phyloP scores from a whole-genome alignment of 1,284 basidiomycete genomes.

The Wolfiporia cocos region DNA sequence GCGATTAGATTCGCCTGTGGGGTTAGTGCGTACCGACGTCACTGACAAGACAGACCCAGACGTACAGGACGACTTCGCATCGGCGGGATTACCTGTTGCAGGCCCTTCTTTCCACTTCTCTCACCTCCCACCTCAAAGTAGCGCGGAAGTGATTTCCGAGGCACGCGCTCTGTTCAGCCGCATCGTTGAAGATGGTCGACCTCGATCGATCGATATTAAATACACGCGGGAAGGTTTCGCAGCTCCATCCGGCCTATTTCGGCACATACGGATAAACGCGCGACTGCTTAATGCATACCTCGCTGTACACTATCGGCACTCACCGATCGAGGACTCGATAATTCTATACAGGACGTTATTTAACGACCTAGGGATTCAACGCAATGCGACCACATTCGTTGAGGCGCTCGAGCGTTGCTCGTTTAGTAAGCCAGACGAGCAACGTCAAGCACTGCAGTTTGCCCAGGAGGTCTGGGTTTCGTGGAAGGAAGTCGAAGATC shows the following conservation, averaged over 20 bases:
- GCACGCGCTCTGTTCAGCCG: conserved; percentile 64
- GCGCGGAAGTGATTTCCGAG: conserved; percentile 72
- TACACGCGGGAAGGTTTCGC: conserved; percentile 15
- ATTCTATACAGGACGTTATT: conserved; percentile 46
- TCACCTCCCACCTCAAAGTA: conserved; percentile 68
- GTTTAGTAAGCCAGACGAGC: conserved; percentile 38
- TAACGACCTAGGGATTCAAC: conserved; percentile 32
- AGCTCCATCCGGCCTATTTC: conserved; percentile 47
- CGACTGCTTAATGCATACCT: conserved; percentile 81
- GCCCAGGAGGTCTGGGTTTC: conserved; percentile 52
- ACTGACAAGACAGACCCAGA: not conserved
- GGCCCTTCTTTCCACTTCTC: conserved; percentile 29
- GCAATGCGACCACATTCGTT: conserved; percentile 53
- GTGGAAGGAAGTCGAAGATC: conserved; percentile 44
- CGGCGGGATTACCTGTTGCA: conserved; percentile 4
- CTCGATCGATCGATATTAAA: not conserved
- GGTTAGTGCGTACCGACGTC: not conserved
- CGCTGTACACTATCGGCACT: conserved; percentile 67
- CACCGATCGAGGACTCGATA: conserved; percentile 41
- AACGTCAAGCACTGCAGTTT: conserved; percentile 39
- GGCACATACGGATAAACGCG: conserved; percentile 51
- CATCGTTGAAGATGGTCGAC: conserved; percentile 45
- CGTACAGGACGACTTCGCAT: not conserved
- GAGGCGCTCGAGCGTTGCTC: conserved; percentile 68
- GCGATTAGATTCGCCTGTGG: not conserved